A percentile compares a stretch with the other conserved stretches of the same genome.
These are phyloP conservation scores for Hanseniaspora nectarophila DNA, from an alignment of 805 yeast genomes.

Conservation along the genomic window DNA sequence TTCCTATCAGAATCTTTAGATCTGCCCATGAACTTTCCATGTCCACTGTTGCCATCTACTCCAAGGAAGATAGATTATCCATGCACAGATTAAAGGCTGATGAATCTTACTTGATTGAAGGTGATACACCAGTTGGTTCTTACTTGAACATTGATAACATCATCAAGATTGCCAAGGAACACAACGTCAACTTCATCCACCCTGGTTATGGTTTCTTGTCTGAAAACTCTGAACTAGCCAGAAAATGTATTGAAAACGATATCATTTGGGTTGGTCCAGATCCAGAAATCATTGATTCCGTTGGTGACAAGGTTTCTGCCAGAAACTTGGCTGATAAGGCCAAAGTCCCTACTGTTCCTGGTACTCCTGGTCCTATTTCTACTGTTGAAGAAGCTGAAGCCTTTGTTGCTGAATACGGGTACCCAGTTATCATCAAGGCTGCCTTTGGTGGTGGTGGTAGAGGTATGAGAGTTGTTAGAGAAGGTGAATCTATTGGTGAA, in stretches of 20 bases:
- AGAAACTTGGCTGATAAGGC: constrained; percentile 72
- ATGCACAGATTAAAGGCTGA: constrained; percentile 93
- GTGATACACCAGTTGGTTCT: constrained; percentile 81
- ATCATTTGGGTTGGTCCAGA: constrained; percentile 95
- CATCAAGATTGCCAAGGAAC: constrained; percentile 67
- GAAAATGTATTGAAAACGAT: constrained; percentile 79
- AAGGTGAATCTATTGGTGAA: constrained; percentile 84
- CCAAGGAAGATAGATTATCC: constrained; percentile 87
- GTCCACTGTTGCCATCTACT: constrained; percentile 94
- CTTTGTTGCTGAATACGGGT: constrained; percentile 77
- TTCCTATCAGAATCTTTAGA: constrained; percentile 80
- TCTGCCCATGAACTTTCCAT: constrained; percentile 94
- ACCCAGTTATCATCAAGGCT: constrained; percentile 94
- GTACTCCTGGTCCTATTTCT: constrained; percentile 94
- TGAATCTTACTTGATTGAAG: constrained; percentile 85
- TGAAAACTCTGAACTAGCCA: constrained; percentile 87
- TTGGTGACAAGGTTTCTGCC: constrained; percentile 95
- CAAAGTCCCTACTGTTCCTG: constrained; percentile 89
- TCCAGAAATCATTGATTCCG: constrained; percentile 74
- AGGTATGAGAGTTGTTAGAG: constrained; percentile 98
- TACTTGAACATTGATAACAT: constrained; percentile 92
- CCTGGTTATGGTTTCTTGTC: constrained; percentile 88
- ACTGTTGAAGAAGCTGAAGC: constrained; percentile 60
- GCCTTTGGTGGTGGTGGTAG: constrained; percentile 99
- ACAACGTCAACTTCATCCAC: constrained; percentile 73